Evolutionary conservation across 208 protist species (phyloP), one percentile per base, ranked within the genome.

Genomic region (Porcisia hertigi): DNA sequence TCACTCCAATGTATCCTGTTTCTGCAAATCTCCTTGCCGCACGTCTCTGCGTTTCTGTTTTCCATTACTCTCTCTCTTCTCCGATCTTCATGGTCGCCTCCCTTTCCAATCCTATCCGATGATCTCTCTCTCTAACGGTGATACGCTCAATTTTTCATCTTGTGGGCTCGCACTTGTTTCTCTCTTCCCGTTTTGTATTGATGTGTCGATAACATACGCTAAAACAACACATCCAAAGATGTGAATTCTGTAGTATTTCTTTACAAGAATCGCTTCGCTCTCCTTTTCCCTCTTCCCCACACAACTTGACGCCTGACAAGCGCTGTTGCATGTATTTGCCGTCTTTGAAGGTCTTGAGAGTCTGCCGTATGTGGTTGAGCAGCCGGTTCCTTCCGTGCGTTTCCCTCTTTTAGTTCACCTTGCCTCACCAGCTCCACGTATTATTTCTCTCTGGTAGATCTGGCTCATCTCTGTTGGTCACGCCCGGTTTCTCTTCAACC

Each of bases 161-260:
- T 36, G 71, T 67, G 60, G 75, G 71, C 39, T 47, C 71, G 11
- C n/a, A 45, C 67, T 80, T 75, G 16, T 70, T 57, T 78, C 25
- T 71, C n/a, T 66, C 82, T 30, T 66, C 34, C 63, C 66, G 23
- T 57, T 43, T 71, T 30, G n/a, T 34, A 60, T 71, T 45, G 23
- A 34, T 73, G 36, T 75, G 4, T 12, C 1, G 7, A 45, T 36
- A 30, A 59, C 55, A 43, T 16, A 65, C 41, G 60, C 36, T 11
- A 65, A 65, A 65, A 30, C 36, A 65, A 30, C 11, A 23, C 2
- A 30, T n/a, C 36, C 9, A 63, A 63, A 63, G 30, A n/a, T 65
- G 60, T 7, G 30, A 36, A 3, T 18, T 39, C 18, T 43, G 36
- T 45, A 23, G 60, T 65, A 20, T 65, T 65, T 20, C 36, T 65